Percentiles rank a stretch among this genome's conserved stretches.
phyloP scores from a whole-genome alignment of 495 filamentous ascomycete species.

The Penicillium subrubescens region DNA sequence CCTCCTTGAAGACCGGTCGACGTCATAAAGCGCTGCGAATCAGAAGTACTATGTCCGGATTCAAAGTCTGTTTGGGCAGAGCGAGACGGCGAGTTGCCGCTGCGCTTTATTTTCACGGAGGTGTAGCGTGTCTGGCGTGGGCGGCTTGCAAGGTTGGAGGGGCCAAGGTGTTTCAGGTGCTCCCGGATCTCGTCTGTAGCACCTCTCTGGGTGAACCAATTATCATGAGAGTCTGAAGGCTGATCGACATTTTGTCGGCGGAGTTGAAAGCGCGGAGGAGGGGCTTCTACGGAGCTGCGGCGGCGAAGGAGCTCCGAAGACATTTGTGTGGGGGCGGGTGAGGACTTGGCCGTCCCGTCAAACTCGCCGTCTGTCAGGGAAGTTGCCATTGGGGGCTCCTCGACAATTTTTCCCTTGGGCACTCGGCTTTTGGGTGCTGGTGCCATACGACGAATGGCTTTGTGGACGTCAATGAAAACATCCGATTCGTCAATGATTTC shows the following conservation, averaged over 20 bases:
- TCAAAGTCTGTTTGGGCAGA: constrained; percentile 44
- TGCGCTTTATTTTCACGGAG: constrained; percentile 86
- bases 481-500: constrained; percentile 90
- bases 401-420: constrained; percentile 59
- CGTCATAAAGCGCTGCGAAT: constrained; percentile 27
- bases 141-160: constrained; percentile 84
- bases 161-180: constrained; percentile 88
- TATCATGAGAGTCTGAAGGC: constrained; percentile 26
- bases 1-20: constrained; percentile 44
- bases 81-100: constrained; percentile 48
- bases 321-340: constrained; percentile 4
- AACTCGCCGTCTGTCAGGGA: constrained; percentile 34
- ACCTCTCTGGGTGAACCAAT: constrained; percentile 41
- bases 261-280: constrained; percentile 48
- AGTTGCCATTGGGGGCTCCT: constrained; percentile 43
- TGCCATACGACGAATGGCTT: constrained; percentile 82
- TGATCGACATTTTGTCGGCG: constrained; percentile 37
- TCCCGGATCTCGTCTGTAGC: constrained; percentile 67
- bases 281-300: constrained; percentile 55
- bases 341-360: constrained; percentile 32
- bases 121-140: constrained; percentile 83
- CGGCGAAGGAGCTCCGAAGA: constrained; percentile 24
- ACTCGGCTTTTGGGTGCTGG: constrained; percentile 65
- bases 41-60: constrained; percentile 32
- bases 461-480: constrained; percentile 95